Evolutionary conservation across 1,139 yeast genomes (phyloP).

Genomic region (Sugiyamaella castrensis): DNA sequence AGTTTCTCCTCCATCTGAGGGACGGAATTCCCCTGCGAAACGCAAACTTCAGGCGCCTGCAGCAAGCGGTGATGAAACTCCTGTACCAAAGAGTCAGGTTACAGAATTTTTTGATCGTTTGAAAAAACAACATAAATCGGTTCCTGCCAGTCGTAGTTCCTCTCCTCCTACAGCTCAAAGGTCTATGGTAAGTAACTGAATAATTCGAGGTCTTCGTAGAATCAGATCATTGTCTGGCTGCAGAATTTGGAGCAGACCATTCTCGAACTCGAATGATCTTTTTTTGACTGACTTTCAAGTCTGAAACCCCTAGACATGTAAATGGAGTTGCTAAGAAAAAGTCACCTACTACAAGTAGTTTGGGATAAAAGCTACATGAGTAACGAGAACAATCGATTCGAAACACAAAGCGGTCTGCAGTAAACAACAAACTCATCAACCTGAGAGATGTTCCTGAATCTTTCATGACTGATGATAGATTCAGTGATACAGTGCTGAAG

Average conservation of each 20-base stretch:
- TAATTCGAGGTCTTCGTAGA: no score
- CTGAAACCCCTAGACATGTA: slow-evolving; percentile 7
- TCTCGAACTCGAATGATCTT: no score
- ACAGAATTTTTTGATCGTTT: slow-evolving; percentile 29
- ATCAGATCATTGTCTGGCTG: no score
- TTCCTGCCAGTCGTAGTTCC: slow-evolving; percentile 21
- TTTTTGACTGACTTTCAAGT: slow-evolving; percentile 1
- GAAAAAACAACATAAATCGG: slow-evolving; percentile 16
- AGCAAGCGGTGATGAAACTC: slow-evolving; percentile 21
- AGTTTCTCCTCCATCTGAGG: slow-evolving; percentile 17
- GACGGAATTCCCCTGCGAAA: slow-evolving; percentile 24
- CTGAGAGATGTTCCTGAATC: no score
- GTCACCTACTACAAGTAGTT: background rate
- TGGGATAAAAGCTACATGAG: no score
- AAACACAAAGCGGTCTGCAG: no score
- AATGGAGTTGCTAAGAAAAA: slow-evolving; percentile 5
- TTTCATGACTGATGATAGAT: no score
- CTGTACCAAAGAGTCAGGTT: slow-evolving; percentile 28
- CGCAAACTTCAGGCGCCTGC: slow-evolving; percentile 8
- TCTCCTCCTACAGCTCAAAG: slow-evolving; percentile 19
- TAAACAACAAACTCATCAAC: no score
- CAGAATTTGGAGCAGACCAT: background rate
- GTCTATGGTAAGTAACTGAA: slow-evolving; percentile 11
- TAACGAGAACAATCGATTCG: no score
- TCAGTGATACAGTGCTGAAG: no score